These are phyloP conservation scores for Aureococcus anophagefferens DNA, from an alignment of 108 stramenopile species.

Conservation along the genomic window DNA sequence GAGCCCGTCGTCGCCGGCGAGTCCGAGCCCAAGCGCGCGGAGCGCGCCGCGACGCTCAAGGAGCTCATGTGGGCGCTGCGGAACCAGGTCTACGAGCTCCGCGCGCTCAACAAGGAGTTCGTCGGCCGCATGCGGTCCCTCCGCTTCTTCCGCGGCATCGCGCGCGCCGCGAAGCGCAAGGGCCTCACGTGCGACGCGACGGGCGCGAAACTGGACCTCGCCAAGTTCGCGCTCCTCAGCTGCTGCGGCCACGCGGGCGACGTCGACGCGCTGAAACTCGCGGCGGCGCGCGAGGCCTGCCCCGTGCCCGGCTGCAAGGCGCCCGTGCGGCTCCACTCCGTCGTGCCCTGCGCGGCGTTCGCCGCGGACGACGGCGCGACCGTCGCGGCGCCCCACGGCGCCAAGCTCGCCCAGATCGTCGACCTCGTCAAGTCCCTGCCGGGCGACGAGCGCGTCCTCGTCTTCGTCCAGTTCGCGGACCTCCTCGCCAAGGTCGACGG, in stretches of 20 bases:
- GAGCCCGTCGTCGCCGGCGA: not conserved
- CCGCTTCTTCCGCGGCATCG: conserved; percentile 27
- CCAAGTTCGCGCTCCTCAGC: conserved; percentile 17
- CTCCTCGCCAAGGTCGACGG: conserved; percentile 27
- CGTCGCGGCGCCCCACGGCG: conserved; percentile 4
- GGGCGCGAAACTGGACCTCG: not conserved
- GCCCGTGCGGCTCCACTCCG: conserved; percentile 6
- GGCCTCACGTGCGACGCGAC: conserved; percentile 2
- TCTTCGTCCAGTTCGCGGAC: conserved; percentile 41
- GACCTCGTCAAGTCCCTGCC: conserved; percentile 15
- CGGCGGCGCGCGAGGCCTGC: conserved; percentile 26
- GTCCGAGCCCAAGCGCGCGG: not conserved
- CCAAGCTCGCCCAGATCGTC: conserved; percentile 28
- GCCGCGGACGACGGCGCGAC: not conserved
- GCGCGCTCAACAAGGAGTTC: conserved; percentile 26
- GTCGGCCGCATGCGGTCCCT: conserved; percentile 32
- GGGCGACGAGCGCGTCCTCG: conserved; percentile 27
- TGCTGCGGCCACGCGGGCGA: conserved; percentile 39
- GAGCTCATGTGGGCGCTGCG: conserved; percentile 26
- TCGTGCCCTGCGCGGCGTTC: not conserved
- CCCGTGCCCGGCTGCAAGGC: conserved; percentile 22
- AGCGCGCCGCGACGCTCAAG: conserved; percentile 12
- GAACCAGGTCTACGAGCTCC: conserved; percentile 20
- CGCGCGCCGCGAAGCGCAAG: not conserved
- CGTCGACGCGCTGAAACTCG: conserved; percentile 8